phyloP scores from a whole-genome alignment of 345 rosid genomes.

The Bruguiera parviflora region DNA sequence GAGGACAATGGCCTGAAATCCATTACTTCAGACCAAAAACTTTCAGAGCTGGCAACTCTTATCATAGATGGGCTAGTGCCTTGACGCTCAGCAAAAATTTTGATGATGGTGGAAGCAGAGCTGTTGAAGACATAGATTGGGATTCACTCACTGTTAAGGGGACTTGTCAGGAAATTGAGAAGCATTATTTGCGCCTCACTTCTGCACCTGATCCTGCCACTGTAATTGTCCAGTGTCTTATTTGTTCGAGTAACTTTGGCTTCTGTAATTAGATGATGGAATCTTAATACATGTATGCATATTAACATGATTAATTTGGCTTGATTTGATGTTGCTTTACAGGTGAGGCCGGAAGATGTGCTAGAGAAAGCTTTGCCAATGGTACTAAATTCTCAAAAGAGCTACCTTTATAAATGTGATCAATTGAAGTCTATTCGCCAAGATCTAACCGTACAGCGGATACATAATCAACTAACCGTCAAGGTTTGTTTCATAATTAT shows the following conservation, averaged over 20 bases:
- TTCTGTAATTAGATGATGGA: constrained; percentile 7
- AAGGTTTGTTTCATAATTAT: constrained; percentile 47
- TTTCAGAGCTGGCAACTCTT: constrained; percentile 58
- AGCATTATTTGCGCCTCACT: constrained; percentile 95
- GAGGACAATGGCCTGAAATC: constrained; percentile 53
- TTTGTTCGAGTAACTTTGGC: neutral
- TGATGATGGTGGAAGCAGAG: constrained; percentile 73
- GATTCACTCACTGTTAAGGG: constrained; percentile 97
- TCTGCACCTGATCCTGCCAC: constrained; percentile 98
- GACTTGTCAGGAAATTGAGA: constrained; percentile 92
- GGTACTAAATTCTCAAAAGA: constrained; percentile 85
- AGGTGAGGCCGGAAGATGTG: constrained; percentile 99
- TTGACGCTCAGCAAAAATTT: constrained; percentile 63
- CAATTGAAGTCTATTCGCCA: constrained; percentile 98
- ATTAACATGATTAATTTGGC: constrained; percentile 3
- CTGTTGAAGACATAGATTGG: constrained; percentile 99
- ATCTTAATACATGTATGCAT: neutral
- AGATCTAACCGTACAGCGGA: constrained; percentile 92
- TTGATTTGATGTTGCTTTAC: constrained; percentile 19
- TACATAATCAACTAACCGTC: constrained; percentile 74
- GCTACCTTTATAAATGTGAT: constrained; percentile 92
- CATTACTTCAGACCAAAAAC: constrained; percentile 54
- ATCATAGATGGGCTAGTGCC: constrained; percentile 72
- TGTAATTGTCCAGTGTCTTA: constrained; percentile 46
- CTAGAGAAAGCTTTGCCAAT: constrained; percentile 80